These are phyloP conservation scores for Thraustochytrium sp. DNA, from an alignment of 352 stramenopile genomes.

Conservation along the genomic window DNA sequence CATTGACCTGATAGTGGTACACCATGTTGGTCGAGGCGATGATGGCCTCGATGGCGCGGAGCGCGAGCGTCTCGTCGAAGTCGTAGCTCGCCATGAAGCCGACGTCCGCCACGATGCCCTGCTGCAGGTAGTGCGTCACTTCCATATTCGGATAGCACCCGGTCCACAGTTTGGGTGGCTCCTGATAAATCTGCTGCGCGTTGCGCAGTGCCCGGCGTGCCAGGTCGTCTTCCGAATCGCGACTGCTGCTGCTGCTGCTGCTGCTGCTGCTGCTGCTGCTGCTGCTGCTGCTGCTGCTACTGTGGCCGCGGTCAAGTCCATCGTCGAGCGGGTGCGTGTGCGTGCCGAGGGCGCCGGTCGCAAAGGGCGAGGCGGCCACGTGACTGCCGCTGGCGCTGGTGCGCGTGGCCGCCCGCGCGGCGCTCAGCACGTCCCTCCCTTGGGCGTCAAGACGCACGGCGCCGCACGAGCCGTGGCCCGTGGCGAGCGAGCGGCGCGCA, in stretches of 20 bases:
- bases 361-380: neutral
- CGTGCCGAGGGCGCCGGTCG: neutral
- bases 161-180: neutral
- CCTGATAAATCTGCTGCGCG: neutral
- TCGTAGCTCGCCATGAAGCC: conserved; percentile 11
- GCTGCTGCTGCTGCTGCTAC: too few species aligned
- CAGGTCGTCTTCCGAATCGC: neutral
- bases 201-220: neutral
- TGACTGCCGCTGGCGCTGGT: neutral
- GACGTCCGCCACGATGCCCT: neutral
- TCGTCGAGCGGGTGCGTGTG: neutral
- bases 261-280: neutral
- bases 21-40: conserved; percentile 36
- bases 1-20: conserved; percentile 35
- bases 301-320: too few species aligned
- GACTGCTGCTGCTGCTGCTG: neutral
- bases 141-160: neutral
- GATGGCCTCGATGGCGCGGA: conserved; percentile 16
- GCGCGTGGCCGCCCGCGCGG: too few species aligned
- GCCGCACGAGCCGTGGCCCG: neutral
- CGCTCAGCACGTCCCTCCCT: neutral
- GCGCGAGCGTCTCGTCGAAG: neutral
- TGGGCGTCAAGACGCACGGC: neutral
- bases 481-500: neutral
- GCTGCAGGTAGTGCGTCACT: neutral